Evolutionary conservation across 2,329 filamentous ascomycete genomes (phyloP), one percentile per base, ranked within the genome.

Genomic region (Fusarium nematophilum): DNA sequence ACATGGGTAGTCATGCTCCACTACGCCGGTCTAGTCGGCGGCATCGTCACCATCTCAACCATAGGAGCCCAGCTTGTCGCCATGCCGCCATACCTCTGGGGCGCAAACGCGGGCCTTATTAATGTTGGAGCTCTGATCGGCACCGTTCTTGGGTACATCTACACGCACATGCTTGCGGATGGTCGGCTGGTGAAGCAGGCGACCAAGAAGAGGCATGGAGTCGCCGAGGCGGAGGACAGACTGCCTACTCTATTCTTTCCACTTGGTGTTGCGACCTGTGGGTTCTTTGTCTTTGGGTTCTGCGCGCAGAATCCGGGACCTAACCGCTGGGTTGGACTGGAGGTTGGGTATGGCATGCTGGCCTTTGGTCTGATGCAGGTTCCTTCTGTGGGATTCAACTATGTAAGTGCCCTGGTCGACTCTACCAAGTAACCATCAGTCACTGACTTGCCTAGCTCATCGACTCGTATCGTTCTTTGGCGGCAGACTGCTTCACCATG

Each of bases 401-500:
- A 78, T 47, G 75, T 77, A 46, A 74, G 74, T 69, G 10, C 13
- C 2, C 23, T n/a, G 26, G 23, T 27, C 10, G 17, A 13, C 6
- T 13, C 13, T 4, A 43, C 3, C 27, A n/a, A 27, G n/a, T n/a
- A n/a, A n/a, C n/a, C n/a, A n/a, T 6, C 2, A 10, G 6, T 25
- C n/a, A n/a, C n/a, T 23, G n/a, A 49, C 0, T 29, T 2, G 5
- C 14, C 3, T 21, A 81, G 78, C 62, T 85, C 4, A 82, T 85
- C 29, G 83, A 85, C 30, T 73, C 80, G 0, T 85, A 85, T 59
- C 70, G 73, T 1, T 67, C 73, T 2, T 60, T 83, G 1, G 78
- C 79, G 0, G 78, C 77, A 2, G 82, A 85, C 59, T 84, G 82
- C 63, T 84, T 86, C 59, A 80, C 82, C 10, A 79, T 81, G 44